Evolutionary conservation across 2,329 filamentous ascomycete species (phyloP), one percentile per base, ranked within the genome.

Genomic region (Botrytis hyacinthi): DNA sequence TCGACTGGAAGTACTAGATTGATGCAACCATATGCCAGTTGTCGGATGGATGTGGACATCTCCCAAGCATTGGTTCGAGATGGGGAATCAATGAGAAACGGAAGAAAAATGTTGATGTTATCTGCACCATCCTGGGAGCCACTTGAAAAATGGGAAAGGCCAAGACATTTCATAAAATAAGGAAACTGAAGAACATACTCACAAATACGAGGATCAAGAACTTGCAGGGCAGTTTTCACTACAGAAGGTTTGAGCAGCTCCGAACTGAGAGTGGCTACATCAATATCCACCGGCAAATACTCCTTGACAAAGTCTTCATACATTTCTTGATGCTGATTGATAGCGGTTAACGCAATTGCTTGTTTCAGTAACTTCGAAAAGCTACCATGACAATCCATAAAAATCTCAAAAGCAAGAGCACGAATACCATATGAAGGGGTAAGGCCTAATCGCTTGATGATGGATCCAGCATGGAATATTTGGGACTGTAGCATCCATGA

Each of bases 41-140:
- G 83, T 22, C 89, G 84, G 46, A 89, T 82, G 12, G 79, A 72
- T 40, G 82, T 84, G 72, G 87, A 87, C 73, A 86, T 83, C 71
- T 85, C 84, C 89, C 89, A 91, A 26, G 87, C 87, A 77, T 85
- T 90, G 61, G 85, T 84, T 44, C 86, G 84, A n/a, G 80, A 78
- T 29, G 86, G 85, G 73, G 85, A 86, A 75, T 91, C 89, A 16
- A 90, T 82, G 0, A 94, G 80, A 35, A 91, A 84, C 0, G 91
- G 90, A 0, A 94, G 84, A 79, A 91, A 95, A 20, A 93, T 85
- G 59, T 85, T 77, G 29, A 70, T 59, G 8, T 77, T 54, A 4
- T 77, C 54, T 20, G 51, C 37, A 26, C 35, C 22, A 57, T 74
- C 67, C 32, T 54, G n/a, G 10, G 35, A 20, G 35, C 35, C 60